A percentile compares a stretch with the other conserved stretches of the same genome.
phyloP scores from a whole-genome alignment of 2,329 filamentous ascomycete species.

The Sclerotinia glacialis region DNA sequence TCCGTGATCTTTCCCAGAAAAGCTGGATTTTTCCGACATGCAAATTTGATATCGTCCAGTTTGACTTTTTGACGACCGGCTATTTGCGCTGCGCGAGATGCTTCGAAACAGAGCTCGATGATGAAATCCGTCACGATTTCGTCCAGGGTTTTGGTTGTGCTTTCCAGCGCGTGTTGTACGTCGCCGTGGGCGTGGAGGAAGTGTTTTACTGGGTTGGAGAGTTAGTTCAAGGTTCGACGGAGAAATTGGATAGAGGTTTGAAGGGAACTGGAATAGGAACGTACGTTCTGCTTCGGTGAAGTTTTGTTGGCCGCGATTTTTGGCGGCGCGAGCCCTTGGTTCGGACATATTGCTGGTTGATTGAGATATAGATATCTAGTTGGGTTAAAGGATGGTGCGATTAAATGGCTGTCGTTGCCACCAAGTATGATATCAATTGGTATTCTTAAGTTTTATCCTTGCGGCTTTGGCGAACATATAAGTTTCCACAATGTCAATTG shows the following conservation, averaged over 20 bases:
- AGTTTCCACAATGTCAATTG: not conserved
- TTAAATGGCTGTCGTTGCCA: not conserved
- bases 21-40: conserved; percentile 76
- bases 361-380: not conserved
- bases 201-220: conserved; percentile 55
- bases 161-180: conserved; percentile 70
- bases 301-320: conserved; percentile 81
- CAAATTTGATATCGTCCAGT: conserved; percentile 96
- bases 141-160: conserved; percentile 84
- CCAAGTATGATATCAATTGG: not conserved
- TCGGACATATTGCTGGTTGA: conserved; percentile 52
- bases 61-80: conserved; percentile 94
- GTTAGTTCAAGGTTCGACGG: conserved; percentile 2
- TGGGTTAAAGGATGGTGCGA: not conserved
- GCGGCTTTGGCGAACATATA: not conserved
- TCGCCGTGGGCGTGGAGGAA: conserved; percentile 82
- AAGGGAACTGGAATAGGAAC: conserved; percentile 35
- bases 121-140: conserved; percentile 97
- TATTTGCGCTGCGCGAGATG: conserved; percentile 80
- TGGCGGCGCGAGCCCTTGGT: conserved; percentile 71
- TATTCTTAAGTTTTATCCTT: not conserved
- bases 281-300: conserved; percentile 70
- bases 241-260: conserved; percentile 1
- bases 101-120: conserved; percentile 87
- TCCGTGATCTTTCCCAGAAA: conserved; percentile 89